Conservation (phyloP, 805 yeast species). For the Nakazawaea siamensis region DNA sequence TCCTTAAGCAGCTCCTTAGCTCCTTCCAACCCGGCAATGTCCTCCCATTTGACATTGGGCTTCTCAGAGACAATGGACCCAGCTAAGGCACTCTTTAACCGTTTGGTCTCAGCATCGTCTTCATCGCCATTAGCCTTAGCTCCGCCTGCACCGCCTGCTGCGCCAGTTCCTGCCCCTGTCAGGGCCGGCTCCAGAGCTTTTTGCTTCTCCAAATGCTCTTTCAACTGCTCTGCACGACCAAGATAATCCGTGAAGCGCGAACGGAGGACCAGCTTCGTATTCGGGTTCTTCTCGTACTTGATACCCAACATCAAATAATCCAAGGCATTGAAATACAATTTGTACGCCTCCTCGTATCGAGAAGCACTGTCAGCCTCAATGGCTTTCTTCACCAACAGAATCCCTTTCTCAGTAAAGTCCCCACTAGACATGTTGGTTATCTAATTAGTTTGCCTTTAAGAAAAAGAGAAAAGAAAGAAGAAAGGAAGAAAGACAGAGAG, state of each 20-base stretch:
- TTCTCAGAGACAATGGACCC: slow-evolving; percentile 88
- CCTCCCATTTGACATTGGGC: slow-evolving; percentile 91
- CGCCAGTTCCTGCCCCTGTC: slow-evolving; percentile 53
- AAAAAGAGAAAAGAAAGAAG: neutral
- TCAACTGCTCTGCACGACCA: slow-evolving; percentile 88
- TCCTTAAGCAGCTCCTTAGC: slow-evolving; percentile 97
- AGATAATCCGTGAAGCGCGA: slow-evolving; percentile 87
- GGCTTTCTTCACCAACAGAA: slow-evolving; percentile 88
- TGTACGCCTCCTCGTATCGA: slow-evolving; percentile 89
- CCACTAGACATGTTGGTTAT: slow-evolving; percentile 25
- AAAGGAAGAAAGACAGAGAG: neutral
- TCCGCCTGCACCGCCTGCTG: slow-evolving; percentile 33
- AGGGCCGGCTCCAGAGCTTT: slow-evolving; percentile 36
- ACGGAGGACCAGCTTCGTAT: slow-evolving; percentile 81
- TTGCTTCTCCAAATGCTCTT: slow-evolving; percentile 73
- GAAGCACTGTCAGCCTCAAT: slow-evolving; percentile 90
- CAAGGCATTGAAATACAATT: slow-evolving; percentile 83
- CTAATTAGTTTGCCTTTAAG: neutral
- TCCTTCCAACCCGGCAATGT: slow-evolving; percentile 89
- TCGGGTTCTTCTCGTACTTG: slow-evolving; percentile 87
- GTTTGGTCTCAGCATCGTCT: slow-evolving; percentile 77
- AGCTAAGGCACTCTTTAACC: slow-evolving; percentile 81
- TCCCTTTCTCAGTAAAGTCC: slow-evolving; percentile 90
- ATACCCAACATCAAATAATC: slow-evolving; percentile 94
- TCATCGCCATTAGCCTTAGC: slow-evolving; percentile 59